Evolutionary conservation across 139 green algal species (phyloP).

Genomic region (Chlorella sorokiniana): DNA sequence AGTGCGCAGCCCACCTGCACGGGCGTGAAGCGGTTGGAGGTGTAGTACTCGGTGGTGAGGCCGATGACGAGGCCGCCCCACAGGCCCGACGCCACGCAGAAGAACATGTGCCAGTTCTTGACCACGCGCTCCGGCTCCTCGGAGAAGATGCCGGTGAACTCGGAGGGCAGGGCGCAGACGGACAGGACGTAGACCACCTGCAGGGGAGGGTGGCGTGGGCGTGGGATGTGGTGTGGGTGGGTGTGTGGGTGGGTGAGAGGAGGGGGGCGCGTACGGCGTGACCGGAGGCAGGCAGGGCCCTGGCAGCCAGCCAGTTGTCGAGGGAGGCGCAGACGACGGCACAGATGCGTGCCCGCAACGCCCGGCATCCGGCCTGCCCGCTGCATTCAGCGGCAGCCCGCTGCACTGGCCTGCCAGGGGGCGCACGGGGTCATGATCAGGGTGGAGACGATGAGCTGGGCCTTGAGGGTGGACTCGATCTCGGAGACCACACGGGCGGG

Average conservation of each 20-base stretch:
- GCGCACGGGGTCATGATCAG: conserved; percentile 89
- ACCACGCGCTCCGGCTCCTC: conserved; percentile 63
- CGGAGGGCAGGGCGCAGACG: conserved; percentile 62
- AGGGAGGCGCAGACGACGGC: no score
- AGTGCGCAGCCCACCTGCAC: conserved; percentile 44
- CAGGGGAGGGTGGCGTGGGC: no score
- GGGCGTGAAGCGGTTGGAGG: conserved; percentile 85
- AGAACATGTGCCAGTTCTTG: conserved; percentile 94
- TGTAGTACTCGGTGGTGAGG: conserved; percentile 98
- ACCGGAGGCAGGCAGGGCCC: no score
- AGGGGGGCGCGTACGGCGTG: no score
- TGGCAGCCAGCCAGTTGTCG: no score
- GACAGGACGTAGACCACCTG: conserved; percentile 30
- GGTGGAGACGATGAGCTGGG: conserved; percentile 92
- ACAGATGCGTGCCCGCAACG: no score
- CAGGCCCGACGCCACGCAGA: conserved; percentile 89
- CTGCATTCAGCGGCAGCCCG: not conserved
- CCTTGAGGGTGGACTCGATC: conserved; percentile 93
- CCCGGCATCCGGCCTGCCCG: no score
- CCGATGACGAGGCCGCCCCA: conserved; percentile 97
- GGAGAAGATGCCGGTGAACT: conserved; percentile 71
- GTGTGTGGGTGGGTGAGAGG: not conserved
- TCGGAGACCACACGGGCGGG: conserved; percentile 73
- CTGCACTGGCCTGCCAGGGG: conserved; percentile 51
- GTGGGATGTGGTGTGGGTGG: not conserved